phyloP scores from a whole-genome alignment of 768 basidiomycete species.

The Nevesoporus exiguus region DNA sequence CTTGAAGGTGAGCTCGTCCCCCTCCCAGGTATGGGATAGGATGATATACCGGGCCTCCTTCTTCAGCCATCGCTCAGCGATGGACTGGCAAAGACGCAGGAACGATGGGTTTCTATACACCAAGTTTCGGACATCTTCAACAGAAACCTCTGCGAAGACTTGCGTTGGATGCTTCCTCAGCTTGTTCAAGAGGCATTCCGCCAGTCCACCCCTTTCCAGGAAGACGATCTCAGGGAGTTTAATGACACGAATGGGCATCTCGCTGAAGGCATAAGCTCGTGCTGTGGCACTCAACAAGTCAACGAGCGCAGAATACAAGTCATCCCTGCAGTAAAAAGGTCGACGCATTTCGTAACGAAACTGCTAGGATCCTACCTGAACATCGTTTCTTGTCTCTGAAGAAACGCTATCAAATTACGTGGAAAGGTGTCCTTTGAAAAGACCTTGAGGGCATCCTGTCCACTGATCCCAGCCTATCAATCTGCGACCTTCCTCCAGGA shows the following conservation, averaged over 20 bases:
- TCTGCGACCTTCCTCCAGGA: background rate
- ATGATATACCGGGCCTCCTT: background rate
- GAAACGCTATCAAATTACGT: background rate
- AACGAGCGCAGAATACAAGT: background rate
- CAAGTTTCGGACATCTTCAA: background rate
- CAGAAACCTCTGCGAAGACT: background rate
- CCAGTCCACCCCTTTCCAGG: background rate
- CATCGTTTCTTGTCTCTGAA: background rate
- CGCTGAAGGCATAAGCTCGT: background rate
- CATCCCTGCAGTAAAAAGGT: background rate
- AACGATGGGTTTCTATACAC: background rate
- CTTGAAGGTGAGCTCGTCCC: background rate
- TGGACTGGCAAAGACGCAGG: background rate
- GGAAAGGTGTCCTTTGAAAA: background rate
- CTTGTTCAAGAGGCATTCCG: background rate
- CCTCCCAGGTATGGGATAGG: background rate
- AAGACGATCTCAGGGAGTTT: background rate
- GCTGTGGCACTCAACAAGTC: background rate
- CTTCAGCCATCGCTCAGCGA: background rate
- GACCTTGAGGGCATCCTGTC: background rate
- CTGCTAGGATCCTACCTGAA: background rate
- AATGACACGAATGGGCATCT: background rate
- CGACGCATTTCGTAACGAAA: background rate
- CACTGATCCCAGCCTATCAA: background rate
- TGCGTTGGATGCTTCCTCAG: background rate